Evolutionary conservation across 345 rosid genomes (phyloP), one percentile per base, ranked within the genome.

Genomic region (Salix purpurea): DNA sequence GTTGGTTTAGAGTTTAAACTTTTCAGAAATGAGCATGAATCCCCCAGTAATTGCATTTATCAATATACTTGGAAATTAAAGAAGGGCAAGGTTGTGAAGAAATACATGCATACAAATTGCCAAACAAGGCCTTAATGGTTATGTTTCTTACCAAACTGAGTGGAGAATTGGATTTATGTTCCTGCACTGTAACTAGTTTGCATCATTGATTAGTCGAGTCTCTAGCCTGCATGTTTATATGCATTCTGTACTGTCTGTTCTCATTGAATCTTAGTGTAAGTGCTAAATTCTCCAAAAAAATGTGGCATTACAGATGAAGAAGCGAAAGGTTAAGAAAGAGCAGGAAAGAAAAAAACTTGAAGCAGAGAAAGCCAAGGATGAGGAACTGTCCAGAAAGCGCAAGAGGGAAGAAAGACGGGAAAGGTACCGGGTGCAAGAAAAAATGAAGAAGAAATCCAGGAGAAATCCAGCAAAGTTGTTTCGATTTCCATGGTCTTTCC

Each of bases 381-480:
- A 91, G 64, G 81, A 81, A 80, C 32, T 85, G 75, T 81, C 76
- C 1, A 89, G 83, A 81, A 96, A 96, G 83, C 94, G 97, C 36
- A 86, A 67, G 60, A 91, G 98, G 80, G 98, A 91, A 79, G 93
- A 91, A 82, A 79, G 91, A 52, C 89, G 91, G 74, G 97, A 89
- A 76, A 87, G 92, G 74, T 92, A 90, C 73, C 78, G 97, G 30
- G 83, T 19, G 65, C 87, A 92, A 78, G 98, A 93, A 61, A 92
- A 92, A 76, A 32, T 70, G 42, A 87, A 82, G 85, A 93, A 95
- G 88, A 91, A 82, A 83, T 75, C 42, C 3, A 77, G 86, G 48
- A 83, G 85, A 62, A 72, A 77, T 21, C 46, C 75, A 13, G 14
- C 16, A 4, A 6, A 13, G 58, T 21, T 65, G 39, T 72, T 37